Percentiles rank a stretch among this genome's conserved stretches.
Conservation (phyloP, 345 rosid genomes). For the Noccaea caerulescens region DNA sequence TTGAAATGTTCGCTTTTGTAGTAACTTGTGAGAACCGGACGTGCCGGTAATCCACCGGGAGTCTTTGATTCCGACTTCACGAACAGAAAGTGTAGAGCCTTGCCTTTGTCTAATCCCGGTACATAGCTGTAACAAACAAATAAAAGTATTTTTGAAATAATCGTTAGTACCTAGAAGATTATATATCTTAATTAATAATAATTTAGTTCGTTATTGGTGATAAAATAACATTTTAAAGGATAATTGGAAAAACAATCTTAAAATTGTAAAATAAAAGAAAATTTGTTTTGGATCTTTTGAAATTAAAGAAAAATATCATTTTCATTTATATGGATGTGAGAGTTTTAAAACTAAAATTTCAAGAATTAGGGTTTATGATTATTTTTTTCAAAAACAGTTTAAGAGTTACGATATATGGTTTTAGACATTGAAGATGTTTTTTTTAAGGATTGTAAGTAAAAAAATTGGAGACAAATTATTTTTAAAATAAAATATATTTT, state of each 20-base stretch:
- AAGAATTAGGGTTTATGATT: background rate
- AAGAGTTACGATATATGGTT: background rate
- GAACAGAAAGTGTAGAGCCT: conserved; percentile 75
- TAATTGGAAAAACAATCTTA: background rate
- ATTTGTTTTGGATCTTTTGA: background rate
- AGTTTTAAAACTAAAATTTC: background rate
- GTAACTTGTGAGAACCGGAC: conserved; percentile 90
- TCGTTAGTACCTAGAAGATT: background rate
- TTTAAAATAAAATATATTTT: background rate
- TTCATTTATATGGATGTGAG: background rate
- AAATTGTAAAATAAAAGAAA: background rate
- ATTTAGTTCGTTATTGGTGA: background rate
- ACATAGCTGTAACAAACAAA: conserved; percentile 55
- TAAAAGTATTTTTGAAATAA: background rate
- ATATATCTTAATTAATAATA: background rate
- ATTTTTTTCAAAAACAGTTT: background rate
- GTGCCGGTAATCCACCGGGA: conserved; percentile 79
- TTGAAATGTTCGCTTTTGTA: conserved; percentile 81
- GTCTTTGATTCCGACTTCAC: conserved; percentile 81
- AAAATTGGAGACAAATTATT: background rate
- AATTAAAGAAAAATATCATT: background rate
- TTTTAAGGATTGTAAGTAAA: background rate
- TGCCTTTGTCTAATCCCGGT: conserved; percentile 79
- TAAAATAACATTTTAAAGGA: background rate
- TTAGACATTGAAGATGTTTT: background rate